Evolutionary conservation across 2,329 filamentous ascomycete species (phyloP), one percentile per base, ranked within the genome.

Genomic region (Fusarium bactridioides): DNA sequence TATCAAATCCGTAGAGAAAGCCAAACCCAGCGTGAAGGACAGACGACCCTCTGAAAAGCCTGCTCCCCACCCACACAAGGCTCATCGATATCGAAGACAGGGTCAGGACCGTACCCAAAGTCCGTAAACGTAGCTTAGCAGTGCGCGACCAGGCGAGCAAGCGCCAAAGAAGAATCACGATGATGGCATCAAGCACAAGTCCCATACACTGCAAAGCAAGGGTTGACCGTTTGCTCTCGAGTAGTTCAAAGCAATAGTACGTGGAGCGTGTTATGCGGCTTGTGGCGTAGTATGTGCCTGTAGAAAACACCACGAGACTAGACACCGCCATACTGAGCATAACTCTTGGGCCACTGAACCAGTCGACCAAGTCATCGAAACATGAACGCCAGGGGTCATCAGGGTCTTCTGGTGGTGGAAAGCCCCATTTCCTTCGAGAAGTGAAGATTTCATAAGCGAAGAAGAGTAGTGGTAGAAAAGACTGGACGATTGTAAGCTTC

Each of bases 61-160:
- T 77, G 7, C 77, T 77, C 4, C 76, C 71, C 21, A 83, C 44
- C 77, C 82, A 84, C 29, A 85, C 61, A 7, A 84, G 43, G 2
- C 78, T 80, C 60, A 82, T 80, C 11, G 78, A 80, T 6, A 84
- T 35, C 0, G 85, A 81, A 2, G 85, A 82, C 13, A 82, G 67
- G 3, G 83, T 65, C 10, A 88, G 73, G 5, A 87, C 80, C 5
- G 78, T 78, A 10, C 84, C 82, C 13, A 89, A 75, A 2, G 81
- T 83, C 15, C 81, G 82, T n/a, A 89, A 77, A 7, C 86, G 83
- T 37, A 79, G 77, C 68, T 83, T 86, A 10, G 84, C 83, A 0
- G 85, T 87, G 44, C 84, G 82, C 2, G 84, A 80, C 86, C 87
- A 88, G 18, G 83, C 83, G 10, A 89, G 76, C 8, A 87, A 80